phyloP scores from a whole-genome alignment of 2,329 filamentous ascomycete species.

The Stemphylium beticola region DNA sequence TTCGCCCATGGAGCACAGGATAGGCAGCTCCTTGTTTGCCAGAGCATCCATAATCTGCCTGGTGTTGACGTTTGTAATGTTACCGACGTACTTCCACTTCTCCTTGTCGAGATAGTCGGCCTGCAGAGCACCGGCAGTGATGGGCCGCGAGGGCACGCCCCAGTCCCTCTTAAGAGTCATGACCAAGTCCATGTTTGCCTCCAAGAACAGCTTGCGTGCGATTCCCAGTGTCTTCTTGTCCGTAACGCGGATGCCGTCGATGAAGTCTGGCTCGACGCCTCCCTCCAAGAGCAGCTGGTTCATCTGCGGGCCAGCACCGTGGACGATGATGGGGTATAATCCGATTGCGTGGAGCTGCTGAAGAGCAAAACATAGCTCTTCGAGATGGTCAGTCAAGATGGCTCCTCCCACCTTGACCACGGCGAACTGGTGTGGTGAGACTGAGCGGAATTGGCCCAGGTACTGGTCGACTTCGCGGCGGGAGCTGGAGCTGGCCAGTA shows the following conservation, averaged over 20 bases:
- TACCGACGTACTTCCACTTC: conserved; percentile 94
- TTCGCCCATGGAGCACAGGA: conserved; percentile 96
- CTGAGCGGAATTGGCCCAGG: conserved; percentile 94
- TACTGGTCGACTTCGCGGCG: conserved; percentile 98
- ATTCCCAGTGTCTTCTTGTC: conserved; percentile 93
- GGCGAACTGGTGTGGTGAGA: conserved; percentile 95
- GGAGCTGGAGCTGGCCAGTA: conserved; percentile 93
- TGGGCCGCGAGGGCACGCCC: conserved; percentile 85
- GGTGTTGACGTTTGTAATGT: conserved; percentile 92
- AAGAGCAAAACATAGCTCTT: conserved; percentile 86
- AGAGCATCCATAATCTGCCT: conserved; percentile 90
- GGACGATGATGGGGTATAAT: conserved; percentile 92
- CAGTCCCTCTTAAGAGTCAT: conserved; percentile 82
- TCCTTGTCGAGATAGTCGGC: conserved; percentile 96
- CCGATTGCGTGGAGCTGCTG: conserved; percentile 94
- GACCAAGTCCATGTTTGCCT: conserved; percentile 93
- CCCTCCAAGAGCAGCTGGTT: conserved; percentile 89
- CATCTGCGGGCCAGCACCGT: conserved; percentile 92
- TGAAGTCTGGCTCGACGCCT: conserved; percentile 92
- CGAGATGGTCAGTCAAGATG: conserved; percentile 91
- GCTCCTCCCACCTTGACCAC: conserved; percentile 98
- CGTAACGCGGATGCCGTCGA: conserved; percentile 94
- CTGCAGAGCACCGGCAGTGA: conserved; percentile 87
- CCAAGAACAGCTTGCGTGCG: conserved; percentile 88
- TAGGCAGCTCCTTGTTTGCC: conserved; percentile 82